phyloP scores from a whole-genome alignment of 805 yeast genomes.

The Yamadazyma phyllophila region DNA sequence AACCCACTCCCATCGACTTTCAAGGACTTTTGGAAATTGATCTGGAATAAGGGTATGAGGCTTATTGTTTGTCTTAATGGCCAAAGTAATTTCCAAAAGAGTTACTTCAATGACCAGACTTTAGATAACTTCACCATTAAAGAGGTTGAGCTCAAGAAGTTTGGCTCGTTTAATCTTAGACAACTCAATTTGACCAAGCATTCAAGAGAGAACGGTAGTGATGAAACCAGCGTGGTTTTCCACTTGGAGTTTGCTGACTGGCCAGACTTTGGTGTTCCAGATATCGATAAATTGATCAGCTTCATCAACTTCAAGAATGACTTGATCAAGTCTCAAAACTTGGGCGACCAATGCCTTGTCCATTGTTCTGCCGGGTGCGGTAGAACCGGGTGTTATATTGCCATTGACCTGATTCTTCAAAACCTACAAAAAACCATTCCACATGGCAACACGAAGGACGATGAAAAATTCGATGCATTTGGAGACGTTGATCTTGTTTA shows the following conservation, averaged over 20 bases:
- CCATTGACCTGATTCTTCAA: conserved; percentile 41
- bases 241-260: conserved; percentile 43
- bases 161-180: conserved; percentile 17
- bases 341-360: conserved; percentile 27
- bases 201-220: conserved; percentile 1
- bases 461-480: conserved; percentile 17
- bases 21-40: conserved; percentile 44
- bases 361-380: conserved; percentile 66
- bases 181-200: conserved; percentile 14
- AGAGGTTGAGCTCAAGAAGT: conserved; percentile 9
- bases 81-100: conserved; percentile 11
- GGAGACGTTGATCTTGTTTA: conserved; percentile 53
- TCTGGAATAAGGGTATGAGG: conserved; percentile 33
- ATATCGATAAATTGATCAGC: conserved; percentile 28
- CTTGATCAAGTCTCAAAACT: conserved; percentile 14
- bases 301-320: conserved; percentile 34
- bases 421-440: conserved; percentile 16
- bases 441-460: neutral
- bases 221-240: conserved; percentile 19
- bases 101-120: conserved; percentile 20
- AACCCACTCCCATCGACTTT: conserved; percentile 41
- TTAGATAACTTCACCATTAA: conserved; percentile 16
- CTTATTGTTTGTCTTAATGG: conserved; percentile 36
- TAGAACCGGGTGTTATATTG: conserved; percentile 52
- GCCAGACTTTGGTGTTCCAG: conserved; percentile 49